Evolutionary conservation across 495 filamentous ascomycete species (phyloP), one percentile per base, ranked within the genome.

Genomic region (Darksidea phi): DNA sequence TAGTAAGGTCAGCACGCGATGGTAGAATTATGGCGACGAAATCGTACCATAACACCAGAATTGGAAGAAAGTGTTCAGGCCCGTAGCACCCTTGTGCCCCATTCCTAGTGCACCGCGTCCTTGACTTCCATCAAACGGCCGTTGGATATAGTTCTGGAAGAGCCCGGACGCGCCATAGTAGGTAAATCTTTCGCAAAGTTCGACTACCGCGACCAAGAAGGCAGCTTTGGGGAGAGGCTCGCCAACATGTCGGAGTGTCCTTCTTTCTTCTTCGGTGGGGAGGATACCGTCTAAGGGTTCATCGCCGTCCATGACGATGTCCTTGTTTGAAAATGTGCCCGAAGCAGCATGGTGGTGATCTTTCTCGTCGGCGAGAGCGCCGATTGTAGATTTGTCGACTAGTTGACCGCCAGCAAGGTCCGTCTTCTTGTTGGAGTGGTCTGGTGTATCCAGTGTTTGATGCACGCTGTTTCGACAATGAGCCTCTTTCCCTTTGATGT

Each of bases 151-250:
- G 72, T 85, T 85, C 70, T 85, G 77, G 61, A 80, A 80, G 37
- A 75, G 74, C 4, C 74, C 78, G 12, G 71, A 71, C 20, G 84
- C 77, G 52, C 85, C 84, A 71, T 86, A 87, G 78, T 84, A 88
- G 60, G 82, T 80, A 70, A 87, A 87, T 57, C 86, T 81, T 74
- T 88, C 86, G 67, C 82, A 83, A 42, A 87, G 62, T 64, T 88
- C 86, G 54, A 87, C 79, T 38, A 84, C 53, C 4, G 81, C 82
- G 23, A 88, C 81, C 46, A 86, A 71, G 75, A 80, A 87, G 49
- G 82, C 67, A 15, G 67, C 63, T 34, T 60, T 63, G 24, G 63
- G 67, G 8, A 67, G 45, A 25, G 53, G 53, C 17, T 69, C 67
- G 15, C 63, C 67, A 51, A 66, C 48, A 36, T 63, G 62, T 28